Conservation (phyloP, 148 eudicot species). For the Heliosperma pusillum region DNA sequence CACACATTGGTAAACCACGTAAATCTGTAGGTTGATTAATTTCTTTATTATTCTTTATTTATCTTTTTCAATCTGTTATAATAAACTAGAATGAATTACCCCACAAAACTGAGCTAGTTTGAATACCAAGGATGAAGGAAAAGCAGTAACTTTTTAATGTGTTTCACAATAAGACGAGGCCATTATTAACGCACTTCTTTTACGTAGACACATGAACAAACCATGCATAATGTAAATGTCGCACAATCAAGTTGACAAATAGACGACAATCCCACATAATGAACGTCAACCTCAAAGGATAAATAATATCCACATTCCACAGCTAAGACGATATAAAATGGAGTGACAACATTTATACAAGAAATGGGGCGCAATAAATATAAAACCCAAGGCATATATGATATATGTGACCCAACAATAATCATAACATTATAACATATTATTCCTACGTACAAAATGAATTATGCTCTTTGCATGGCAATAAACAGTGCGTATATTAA, state of each 20-base stretch:
- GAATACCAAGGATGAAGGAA: too few relatives aligned
- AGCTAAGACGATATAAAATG: conserved; percentile 7
- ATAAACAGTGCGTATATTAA: not conserved
- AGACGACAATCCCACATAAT: conserved; percentile 4
- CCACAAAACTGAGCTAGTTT: too few relatives aligned
- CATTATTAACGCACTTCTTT: too few relatives aligned
- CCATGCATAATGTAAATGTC: not conserved
- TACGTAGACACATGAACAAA: not conserved
- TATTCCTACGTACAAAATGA: conserved; percentile 8
- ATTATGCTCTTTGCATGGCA: conserved; percentile 9
- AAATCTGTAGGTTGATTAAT: too few relatives aligned
- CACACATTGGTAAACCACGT: too few relatives aligned
- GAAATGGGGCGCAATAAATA: conserved; percentile 2
- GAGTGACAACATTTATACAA: conserved; percentile 12
- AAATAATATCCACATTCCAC: conserved; percentile 10
- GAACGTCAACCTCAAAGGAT: not conserved
- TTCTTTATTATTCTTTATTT: too few relatives aligned
- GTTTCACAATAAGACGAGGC: too few relatives aligned
- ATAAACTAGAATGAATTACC: too few relatives aligned
- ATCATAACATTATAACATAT: not conserved
- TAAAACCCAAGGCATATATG: not conserved
- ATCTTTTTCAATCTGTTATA: too few relatives aligned
- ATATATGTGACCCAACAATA: not conserved
- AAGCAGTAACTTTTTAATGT: too few relatives aligned
- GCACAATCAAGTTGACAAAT: not conserved